Conservation (phyloP, 768 basidiomycete species). For the Amanita fuliginea region DNA sequence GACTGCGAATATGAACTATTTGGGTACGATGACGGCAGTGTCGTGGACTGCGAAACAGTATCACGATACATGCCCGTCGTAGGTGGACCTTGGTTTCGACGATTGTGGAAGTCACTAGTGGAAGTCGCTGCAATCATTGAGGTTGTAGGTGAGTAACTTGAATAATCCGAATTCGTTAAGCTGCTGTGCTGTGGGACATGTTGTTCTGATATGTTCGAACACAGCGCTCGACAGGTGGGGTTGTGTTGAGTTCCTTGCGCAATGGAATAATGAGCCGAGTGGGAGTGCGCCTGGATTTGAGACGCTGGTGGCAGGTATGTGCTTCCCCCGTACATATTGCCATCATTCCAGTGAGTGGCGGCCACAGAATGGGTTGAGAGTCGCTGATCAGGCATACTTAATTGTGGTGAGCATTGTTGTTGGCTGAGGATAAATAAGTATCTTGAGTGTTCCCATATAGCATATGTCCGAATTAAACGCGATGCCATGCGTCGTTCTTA, state of each 20-base stretch:
- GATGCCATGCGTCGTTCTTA: slow-evolving; percentile 4
- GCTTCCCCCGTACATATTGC: not conserved
- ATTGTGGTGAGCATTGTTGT: not conserved
- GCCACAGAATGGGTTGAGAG: not conserved
- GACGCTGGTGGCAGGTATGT: not conserved
- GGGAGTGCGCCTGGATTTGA: not conserved
- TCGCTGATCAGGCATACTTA: not conserved
- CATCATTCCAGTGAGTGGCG: slow-evolving; percentile 4
- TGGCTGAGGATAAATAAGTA: slow-evolving; percentile 3
- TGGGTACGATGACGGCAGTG: slow-evolving; percentile 4
- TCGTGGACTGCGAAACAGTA: not conserved
- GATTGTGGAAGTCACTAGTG: not conserved
- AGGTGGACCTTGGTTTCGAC: not conserved
- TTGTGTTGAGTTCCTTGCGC: not conserved
- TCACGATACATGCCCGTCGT: not conserved
- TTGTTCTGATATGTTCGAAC: not conserved
- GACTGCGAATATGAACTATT: slow-evolving; percentile 22
- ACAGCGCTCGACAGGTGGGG: not conserved
- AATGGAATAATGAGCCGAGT: slow-evolving; percentile 1
- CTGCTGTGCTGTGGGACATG: not conserved
- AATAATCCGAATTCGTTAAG: not conserved
- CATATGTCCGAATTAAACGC: slow-evolving; percentile 1
- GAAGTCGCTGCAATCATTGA: not conserved
- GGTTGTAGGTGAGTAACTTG: not conserved
- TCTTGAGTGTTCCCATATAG: not conserved